Evolutionary conservation across 1,139 yeast genomes (phyloP).

Genomic region (Lodderomyces parapsilosis): DNA sequence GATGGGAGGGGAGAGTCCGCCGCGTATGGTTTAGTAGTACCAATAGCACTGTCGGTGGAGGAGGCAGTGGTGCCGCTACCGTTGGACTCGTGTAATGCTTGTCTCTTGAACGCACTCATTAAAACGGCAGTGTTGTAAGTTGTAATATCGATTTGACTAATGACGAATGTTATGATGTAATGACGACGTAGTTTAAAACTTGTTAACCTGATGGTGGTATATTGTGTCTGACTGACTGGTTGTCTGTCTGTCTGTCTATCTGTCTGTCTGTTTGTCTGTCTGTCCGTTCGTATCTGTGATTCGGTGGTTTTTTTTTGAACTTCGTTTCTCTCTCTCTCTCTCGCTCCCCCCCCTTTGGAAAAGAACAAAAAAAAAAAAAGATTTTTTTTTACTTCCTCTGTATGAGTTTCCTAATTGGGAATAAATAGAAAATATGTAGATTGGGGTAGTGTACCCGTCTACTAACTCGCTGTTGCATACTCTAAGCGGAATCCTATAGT

Average conservation of each 20-base stretch:
- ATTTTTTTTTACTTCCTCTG: not conserved
- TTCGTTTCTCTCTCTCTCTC: not conserved
- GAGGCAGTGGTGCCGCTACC: not conserved
- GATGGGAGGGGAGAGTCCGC: slow-evolving; percentile 39
- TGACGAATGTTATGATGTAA: too few relatives aligned
- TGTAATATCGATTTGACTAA: too few relatives aligned
- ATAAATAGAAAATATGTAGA: too few relatives aligned
- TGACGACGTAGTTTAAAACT: too few relatives aligned
- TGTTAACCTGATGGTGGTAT: too few relatives aligned
- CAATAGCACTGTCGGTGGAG: not conserved
- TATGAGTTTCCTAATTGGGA: not conserved
- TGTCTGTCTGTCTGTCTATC: not conserved
- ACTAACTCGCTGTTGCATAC: too few relatives aligned
- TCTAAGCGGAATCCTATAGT: too few relatives aligned
- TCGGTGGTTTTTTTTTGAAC: not conserved
- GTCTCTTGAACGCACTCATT: slow-evolving; percentile 3
- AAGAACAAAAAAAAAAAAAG: too few relatives aligned
- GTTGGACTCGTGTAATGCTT: not conserved
- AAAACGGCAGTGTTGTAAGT: not conserved
- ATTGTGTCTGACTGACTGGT: too few relatives aligned
- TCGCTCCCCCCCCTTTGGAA: not conserved
- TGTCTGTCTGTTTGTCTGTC: not conserved
- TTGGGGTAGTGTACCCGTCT: too few relatives aligned
- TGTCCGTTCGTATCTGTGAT: too few relatives aligned
- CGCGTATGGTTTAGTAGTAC: not conserved